Conservation (phyloP, 2,329 filamentous ascomycete species). For the Aspergillus flavus region DNA sequence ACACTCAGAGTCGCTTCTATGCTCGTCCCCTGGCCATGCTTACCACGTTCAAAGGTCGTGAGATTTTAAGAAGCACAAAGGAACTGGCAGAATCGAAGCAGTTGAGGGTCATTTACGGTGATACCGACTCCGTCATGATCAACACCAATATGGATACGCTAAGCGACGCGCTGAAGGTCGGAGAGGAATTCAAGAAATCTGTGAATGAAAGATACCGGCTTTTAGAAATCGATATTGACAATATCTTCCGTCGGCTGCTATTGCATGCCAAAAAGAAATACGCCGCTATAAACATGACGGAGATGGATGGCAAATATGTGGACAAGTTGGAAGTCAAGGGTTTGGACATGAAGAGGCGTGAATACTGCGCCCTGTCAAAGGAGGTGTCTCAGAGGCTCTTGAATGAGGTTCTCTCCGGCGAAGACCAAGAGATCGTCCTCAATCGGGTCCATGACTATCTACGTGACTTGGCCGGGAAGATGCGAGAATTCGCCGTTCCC, state of each 20-base stretch:
- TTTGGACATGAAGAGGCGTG: constrained; percentile 94
- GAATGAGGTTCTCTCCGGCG: constrained; percentile 92
- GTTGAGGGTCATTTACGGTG: constrained; percentile 95
- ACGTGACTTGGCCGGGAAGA: constrained; percentile 77
- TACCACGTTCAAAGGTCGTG: constrained; percentile 94
- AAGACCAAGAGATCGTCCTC: constrained; percentile 85
- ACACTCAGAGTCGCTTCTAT: constrained; percentile 96
- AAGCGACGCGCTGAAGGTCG: constrained; percentile 85
- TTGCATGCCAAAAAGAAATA: constrained; percentile 99
- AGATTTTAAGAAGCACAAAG: constrained; percentile 95
- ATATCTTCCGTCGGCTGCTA: constrained; percentile 89
- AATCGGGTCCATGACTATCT: constrained; percentile 93
- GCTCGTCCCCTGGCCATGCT: constrained; percentile 92
- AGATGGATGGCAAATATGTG: constrained; percentile 83
- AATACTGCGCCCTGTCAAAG: constrained; percentile 94
- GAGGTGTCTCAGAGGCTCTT: constrained; percentile 88
- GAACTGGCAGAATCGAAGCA: constrained; percentile 89
- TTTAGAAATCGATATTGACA: constrained; percentile 97
- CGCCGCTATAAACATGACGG: constrained; percentile 90
- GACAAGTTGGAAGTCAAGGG: constrained; percentile 98
- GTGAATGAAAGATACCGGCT: constrained; percentile 93
- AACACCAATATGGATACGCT: constrained; percentile 97
- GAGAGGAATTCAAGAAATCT: constrained; percentile 89
- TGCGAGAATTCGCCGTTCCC: constrained; percentile 77
- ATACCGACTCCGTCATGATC: constrained; percentile 99